A percentile compares a stretch with the other conserved stretches of the same genome.
Evolutionary conservation across 768 basidiomycete genomes (phyloP).

Genomic region (Lepiota subincarnata): DNA sequence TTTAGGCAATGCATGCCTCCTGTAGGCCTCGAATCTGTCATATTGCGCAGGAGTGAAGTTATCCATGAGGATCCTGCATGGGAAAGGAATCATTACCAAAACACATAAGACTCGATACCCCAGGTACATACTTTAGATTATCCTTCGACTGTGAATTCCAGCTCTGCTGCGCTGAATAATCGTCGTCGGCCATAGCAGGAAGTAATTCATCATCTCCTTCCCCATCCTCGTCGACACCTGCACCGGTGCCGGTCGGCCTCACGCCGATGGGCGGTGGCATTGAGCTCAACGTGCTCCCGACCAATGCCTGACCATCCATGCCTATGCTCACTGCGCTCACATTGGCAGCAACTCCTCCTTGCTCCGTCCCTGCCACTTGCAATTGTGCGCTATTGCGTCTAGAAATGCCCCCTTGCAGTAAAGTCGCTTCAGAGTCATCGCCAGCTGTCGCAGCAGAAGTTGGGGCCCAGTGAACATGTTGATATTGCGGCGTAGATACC

Average conservation of each 20-base stretch:
- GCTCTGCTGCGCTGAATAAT: slow-evolving; percentile 77
- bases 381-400: slow-evolving; percentile 6
- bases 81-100: not conserved
- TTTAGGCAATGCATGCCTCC: slow-evolving; percentile 79
- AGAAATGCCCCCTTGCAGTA: slow-evolving; percentile 8
- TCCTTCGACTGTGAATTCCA: slow-evolving; percentile 89
- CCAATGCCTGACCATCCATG: slow-evolving; percentile 1
- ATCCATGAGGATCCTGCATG: slow-evolving; percentile 76
- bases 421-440: slow-evolving; percentile 6
- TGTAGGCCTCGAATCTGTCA: slow-evolving; percentile 85
- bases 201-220: slow-evolving; percentile 77
- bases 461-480: slow-evolving; percentile 9
- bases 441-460: not conserved
- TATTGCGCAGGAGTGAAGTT: slow-evolving; percentile 82
- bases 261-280: slow-evolving; percentile 15
- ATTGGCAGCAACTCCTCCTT: not conserved
- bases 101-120: not conserved
- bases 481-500: slow-evolving; percentile 13
- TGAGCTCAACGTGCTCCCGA: slow-evolving; percentile 6
- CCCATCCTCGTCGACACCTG: slow-evolving; percentile 44
- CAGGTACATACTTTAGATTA: slow-evolving; percentile 62
- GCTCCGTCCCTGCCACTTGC: slow-evolving; percentile 3
- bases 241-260: slow-evolving; percentile 9
- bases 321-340: not conserved
- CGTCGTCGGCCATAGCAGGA: slow-evolving; percentile 86